Evolutionary conservation across 768 basidiomycete species (phyloP), one percentile per base, ranked within the genome.

Genomic region (Dentipellis sp.): DNA sequence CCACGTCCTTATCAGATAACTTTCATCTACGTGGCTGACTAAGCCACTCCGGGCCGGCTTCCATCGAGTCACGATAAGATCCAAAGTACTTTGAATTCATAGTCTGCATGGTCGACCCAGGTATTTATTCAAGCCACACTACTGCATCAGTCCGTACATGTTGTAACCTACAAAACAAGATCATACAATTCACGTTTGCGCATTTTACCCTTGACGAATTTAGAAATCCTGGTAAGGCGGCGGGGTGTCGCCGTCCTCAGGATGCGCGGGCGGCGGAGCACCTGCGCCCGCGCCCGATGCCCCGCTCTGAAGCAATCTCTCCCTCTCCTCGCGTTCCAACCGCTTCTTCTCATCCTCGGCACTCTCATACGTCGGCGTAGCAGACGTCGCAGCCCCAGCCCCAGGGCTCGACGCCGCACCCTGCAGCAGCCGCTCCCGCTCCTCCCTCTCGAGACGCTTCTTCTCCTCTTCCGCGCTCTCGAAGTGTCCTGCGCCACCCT

Each of bases 381-480:
- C 36, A 40, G 61, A 9, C 22, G 45, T 29, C n/a, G 47, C 34
- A 37, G 35, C 50, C 4, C 50, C 48, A 17, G 56, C 54, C 4
- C 56, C 47, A n/a, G 54, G 62, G 36, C 19, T 11, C 19, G 48
- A 23, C 4, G 19, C 23, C 19, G 65, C 58, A 35, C 61, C 64
- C 0, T 59, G 65, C 12, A 71, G 73, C 60, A 74, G 68, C 56
- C 73, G 73, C 72, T 77, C 84, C 71, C 74, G 71, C 64, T 74
- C 80, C 68, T 75, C 80, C 59, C 66, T 68, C 68, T 73, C 70
- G 36, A 86, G 71, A n/a, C 83, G 73, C 62, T 64, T 75, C 75
- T 88, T 86, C 74, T 86, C 83, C 4, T 84, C 81, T 51, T 79
- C 82, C 0, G 84, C 81, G 51, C 73, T 74, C 65, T 82, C 79